These are phyloP conservation scores for Penicillium hordei DNA, from an alignment of 2,329 filamentous ascomycete genomes.

Conservation along the genomic window DNA sequence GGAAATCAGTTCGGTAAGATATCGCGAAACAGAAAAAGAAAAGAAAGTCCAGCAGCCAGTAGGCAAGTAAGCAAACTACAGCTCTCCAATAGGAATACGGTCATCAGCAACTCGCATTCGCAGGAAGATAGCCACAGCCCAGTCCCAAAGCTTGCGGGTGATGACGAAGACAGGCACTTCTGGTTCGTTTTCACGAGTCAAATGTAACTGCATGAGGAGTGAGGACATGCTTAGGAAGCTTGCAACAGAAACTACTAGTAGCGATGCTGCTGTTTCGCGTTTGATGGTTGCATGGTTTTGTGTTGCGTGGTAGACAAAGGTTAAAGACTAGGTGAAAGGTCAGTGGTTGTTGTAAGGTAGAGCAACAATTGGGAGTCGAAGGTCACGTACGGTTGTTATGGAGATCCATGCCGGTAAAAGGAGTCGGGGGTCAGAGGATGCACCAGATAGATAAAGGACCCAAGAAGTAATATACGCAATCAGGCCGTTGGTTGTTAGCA, in stretches of 20 bases:
- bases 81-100: constrained; percentile 22
- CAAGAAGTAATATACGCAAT: constrained; percentile 74
- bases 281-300: constrained; percentile 77
- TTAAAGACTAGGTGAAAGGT: constrained; percentile 57
- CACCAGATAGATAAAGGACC: constrained; percentile 68
- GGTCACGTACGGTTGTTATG: constrained; percentile 64
- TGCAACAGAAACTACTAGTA: constrained; percentile 73
- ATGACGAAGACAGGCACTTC: constrained; percentile 58
- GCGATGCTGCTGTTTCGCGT: constrained; percentile 74
- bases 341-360: not conserved
- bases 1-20: not conserved
- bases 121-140: constrained; percentile 35
- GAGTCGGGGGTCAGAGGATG: constrained; percentile 67
- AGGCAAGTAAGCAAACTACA: constrained; percentile 17
- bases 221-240: constrained; percentile 74
- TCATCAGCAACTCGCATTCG: constrained; percentile 37
- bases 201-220: constrained; percentile 66
- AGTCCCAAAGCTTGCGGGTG: constrained; percentile 45
- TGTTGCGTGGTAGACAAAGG: constrained; percentile 72
- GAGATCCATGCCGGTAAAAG: constrained; percentile 75
- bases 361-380: not conserved
- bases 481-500: constrained; percentile 70
- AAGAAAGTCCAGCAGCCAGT: not conserved
- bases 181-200: constrained; percentile 61
- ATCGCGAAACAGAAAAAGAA: constrained; percentile 1